phyloP scores from a whole-genome alignment of 176 grass and related monocot genomes.

The Thalia dealbata region DNA sequence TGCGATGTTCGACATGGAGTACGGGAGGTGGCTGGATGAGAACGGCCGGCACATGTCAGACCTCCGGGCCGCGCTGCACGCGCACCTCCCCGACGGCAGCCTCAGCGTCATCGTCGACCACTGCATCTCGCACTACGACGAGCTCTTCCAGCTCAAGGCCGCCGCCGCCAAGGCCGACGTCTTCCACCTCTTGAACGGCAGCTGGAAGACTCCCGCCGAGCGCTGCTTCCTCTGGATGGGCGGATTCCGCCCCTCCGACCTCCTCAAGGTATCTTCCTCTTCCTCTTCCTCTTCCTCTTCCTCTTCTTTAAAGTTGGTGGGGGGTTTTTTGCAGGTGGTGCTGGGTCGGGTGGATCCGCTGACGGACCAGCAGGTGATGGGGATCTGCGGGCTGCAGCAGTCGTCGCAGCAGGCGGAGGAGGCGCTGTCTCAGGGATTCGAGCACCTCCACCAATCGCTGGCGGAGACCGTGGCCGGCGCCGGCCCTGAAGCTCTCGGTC shows the following conservation, averaged over 20 bases:
- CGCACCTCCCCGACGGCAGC: constrained; percentile 51
- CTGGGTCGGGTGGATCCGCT: constrained; percentile 66
- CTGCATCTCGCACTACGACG: constrained; percentile 77
- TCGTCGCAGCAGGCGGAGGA: constrained; percentile 91
- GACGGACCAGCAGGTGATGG: constrained; percentile 77
- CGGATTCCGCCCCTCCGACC: constrained; percentile 82
- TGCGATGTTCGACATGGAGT: constrained; percentile 88
- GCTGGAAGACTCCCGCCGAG: constrained; percentile 70
- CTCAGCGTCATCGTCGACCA: constrained; percentile 64
- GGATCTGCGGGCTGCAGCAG: constrained; percentile 61
- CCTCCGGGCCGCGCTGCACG: constrained; percentile 66
- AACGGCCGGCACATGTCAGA: constrained; percentile 48
- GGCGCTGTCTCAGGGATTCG: constrained; percentile 67
- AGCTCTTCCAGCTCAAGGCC: constrained; percentile 78
- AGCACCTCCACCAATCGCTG: constrained; percentile 63
- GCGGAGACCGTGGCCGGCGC: constrained; percentile 51
- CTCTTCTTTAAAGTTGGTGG: too few species aligned
- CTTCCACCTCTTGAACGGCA: constrained; percentile 81
- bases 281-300: neutral
- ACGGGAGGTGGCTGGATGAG: constrained; percentile 77
- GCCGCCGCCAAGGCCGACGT: constrained; percentile 49
- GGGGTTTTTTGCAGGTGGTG: constrained; percentile 51
- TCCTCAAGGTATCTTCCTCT: constrained; percentile 51
- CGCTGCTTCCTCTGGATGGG: constrained; percentile 98
- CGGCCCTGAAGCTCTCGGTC: neutral